phyloP scores from a whole-genome alignment of 1,284 basidiomycete genomes.

The Trametes sp. region DNA sequence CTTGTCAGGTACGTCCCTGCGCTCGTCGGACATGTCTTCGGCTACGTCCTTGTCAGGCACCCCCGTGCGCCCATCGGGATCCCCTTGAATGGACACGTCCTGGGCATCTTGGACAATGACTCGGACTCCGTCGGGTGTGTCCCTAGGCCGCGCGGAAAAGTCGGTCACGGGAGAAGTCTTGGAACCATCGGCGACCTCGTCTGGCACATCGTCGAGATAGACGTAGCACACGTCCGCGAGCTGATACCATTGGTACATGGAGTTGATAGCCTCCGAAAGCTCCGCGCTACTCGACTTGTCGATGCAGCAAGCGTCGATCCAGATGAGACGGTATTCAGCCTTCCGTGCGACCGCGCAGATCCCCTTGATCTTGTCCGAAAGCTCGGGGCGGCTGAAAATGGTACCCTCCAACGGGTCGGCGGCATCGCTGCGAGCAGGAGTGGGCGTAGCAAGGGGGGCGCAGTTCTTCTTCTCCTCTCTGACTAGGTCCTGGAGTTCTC shows the following conservation, averaged over 20 bases:
- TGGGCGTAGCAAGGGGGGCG: too few relatives aligned
- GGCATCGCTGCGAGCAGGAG: too few relatives aligned
- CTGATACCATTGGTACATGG: background rate
- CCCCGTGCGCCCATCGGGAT: too few relatives aligned
- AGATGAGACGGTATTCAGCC: background rate
- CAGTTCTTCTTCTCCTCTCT: too few relatives aligned
- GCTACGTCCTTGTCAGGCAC: too few relatives aligned
- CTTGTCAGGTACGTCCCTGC: too few relatives aligned
- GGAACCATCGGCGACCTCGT: background rate
- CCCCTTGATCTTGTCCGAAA: background rate
- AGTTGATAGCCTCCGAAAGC: constrained; percentile 10
- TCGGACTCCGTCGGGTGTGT: too few relatives aligned
- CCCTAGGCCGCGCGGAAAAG: too few relatives aligned
- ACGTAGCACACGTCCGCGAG: constrained; percentile 8
- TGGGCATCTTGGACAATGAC: too few relatives aligned
- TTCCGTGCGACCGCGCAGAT: background rate
- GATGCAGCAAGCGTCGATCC: constrained; percentile 14
- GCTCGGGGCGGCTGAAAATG: background rate
- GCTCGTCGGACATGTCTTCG: background rate
- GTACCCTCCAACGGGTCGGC: too few relatives aligned
- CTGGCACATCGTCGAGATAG: constrained; percentile 3
- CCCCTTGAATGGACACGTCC: too few relatives aligned
- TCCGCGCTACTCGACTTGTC: constrained; percentile 10
- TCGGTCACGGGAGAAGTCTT: too few relatives aligned
- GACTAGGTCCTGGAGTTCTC: background rate